phyloP scores from a whole-genome alignment of 2,329 filamentous ascomycete species.

The Aspergillus carbonarius region DNA sequence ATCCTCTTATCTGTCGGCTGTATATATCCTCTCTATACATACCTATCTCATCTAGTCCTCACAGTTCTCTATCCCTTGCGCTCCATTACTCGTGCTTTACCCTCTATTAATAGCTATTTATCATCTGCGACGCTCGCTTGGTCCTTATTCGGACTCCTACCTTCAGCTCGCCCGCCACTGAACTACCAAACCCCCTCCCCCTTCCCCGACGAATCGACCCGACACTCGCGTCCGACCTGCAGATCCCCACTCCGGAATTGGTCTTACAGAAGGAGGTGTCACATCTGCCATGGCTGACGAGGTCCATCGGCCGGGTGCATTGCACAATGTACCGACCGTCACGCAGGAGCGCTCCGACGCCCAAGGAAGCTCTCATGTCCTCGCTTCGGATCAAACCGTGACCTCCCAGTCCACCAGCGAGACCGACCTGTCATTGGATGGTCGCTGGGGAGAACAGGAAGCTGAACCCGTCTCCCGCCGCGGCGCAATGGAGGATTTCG shows the following conservation, averaged over 20 bases:
- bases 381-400: conserved; percentile 15
- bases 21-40: conserved; percentile 6
- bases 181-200: too few species aligned
- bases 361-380: conserved; percentile 1
- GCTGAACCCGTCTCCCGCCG: conserved; percentile 54
- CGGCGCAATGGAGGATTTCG: conserved; percentile 60
- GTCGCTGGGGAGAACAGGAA: conserved; percentile 65
- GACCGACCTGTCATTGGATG: conserved; percentile 33
- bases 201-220: neutral
- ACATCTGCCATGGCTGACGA: neutral
- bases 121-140: neutral
- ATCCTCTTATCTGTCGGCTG: neutral
- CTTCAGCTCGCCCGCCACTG: neutral
- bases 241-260: neutral
- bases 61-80: neutral
- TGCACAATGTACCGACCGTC: conserved; percentile 8
- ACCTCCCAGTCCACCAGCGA: conserved; percentile 17
- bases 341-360: conserved; percentile 2
- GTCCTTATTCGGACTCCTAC: neutral
- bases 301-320: neutral
- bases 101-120: neutral
- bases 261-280: neutral
- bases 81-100: neutral
- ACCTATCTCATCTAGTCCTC: neutral
- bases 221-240: neutral